Evolutionary conservation across 345 rosid species (phyloP).

Genomic region (Cardamine chenopodiifolia): DNA sequence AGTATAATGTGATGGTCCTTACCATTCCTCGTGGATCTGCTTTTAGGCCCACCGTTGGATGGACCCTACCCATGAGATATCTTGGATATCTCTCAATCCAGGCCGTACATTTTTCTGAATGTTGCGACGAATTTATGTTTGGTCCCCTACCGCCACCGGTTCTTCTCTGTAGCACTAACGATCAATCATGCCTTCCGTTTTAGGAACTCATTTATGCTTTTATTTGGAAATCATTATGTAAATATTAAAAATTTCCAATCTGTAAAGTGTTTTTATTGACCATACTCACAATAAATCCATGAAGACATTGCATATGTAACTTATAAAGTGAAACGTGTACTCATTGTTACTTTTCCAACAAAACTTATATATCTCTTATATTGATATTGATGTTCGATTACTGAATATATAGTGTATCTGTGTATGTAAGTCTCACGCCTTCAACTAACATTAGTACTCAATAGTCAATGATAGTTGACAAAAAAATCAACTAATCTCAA

Average conservation of each 20-base stretch:
- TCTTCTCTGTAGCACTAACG: constrained; percentile 27
- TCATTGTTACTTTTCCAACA: background rate
- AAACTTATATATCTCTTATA: background rate
- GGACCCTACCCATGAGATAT: constrained; percentile 21
- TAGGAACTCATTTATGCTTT: constrained; percentile 10
- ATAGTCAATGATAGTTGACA: background rate
- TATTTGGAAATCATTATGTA: background rate
- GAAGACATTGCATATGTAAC: constrained; percentile 1
- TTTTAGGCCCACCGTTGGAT: constrained; percentile 28
- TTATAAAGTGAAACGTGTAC: constrained; percentile 5
- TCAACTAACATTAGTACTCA: background rate
- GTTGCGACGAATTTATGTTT: constrained; percentile 6
- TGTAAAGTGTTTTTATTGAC: constrained; percentile 16
- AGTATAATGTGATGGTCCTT: background rate
- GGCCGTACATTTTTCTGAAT: constrained; percentile 12
- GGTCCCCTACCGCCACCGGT: constrained; percentile 39
- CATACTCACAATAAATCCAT: background rate
- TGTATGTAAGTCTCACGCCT: background rate
- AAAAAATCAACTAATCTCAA: background rate
- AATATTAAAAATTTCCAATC: background rate
- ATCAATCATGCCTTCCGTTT: constrained; percentile 29
- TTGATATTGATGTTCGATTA: background rate
- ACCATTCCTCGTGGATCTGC: constrained; percentile 3
- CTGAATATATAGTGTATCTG: background rate
- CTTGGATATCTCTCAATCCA: constrained; percentile 15